Evolutionary conservation across 2,329 filamentous ascomycete genomes (phyloP).

Genomic region (Penicillium janthinellum): DNA sequence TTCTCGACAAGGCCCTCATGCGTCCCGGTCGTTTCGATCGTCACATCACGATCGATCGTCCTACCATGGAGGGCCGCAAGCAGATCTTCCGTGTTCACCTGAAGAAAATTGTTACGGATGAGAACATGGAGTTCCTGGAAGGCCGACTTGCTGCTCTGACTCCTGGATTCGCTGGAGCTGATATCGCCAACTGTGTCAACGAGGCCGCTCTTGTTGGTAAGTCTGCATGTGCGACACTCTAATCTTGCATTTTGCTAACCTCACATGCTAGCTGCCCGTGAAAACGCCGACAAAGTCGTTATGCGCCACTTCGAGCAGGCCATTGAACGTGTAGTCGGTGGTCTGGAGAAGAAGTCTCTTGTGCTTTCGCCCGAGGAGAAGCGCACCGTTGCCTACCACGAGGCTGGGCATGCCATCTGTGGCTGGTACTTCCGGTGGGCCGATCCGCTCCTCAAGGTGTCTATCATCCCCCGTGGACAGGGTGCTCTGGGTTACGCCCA

Average conservation of each 20-base stretch:
- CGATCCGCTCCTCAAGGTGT: constrained; percentile 97
- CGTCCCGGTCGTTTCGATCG: constrained; percentile 95
- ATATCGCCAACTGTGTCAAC: constrained; percentile 98
- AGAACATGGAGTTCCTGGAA: constrained; percentile 83
- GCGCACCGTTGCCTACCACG: constrained; percentile 94
- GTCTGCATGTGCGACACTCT: constrained; percentile 33
- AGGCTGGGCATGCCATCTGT: constrained; percentile 96
- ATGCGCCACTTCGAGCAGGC: constrained; percentile 96
- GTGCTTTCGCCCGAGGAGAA: constrained; percentile 94
- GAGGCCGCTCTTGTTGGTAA: constrained; percentile 94
- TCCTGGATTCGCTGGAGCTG: constrained; percentile 93
- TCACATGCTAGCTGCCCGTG: constrained; percentile 69
- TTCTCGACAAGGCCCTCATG: constrained; percentile 94
- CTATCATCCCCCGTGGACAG: constrained; percentile 94
- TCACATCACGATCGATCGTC: constrained; percentile 91
- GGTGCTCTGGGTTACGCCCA: constrained; percentile 95
- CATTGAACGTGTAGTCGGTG: constrained; percentile 95
- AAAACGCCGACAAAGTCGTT: constrained; percentile 74
- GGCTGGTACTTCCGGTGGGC: constrained; percentile 97
- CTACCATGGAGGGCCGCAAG: constrained; percentile 94
- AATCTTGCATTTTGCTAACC: constrained; percentile 42
- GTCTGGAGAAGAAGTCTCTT: constrained; percentile 94
- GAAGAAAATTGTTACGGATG: constrained; percentile 89
- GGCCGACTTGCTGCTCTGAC: constrained; percentile 90
- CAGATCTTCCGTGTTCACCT: constrained; percentile 96